Percentiles rank a stretch among this genome's conserved stretches.
phyloP scores from a whole-genome alignment of 179 eudicot genomes.

The Nepenthes alata region DNA sequence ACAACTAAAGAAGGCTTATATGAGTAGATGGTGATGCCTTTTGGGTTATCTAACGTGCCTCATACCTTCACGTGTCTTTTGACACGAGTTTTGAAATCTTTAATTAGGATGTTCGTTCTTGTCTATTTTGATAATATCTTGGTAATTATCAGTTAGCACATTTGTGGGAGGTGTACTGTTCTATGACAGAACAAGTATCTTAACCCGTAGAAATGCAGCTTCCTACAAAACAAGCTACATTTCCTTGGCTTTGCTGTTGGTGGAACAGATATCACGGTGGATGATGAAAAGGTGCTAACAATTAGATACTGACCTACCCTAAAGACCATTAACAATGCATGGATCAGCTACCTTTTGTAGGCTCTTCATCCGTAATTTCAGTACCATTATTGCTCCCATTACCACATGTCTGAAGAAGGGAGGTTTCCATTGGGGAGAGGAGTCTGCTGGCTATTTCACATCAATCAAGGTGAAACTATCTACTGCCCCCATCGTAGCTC shows the following conservation, averaged over 20 bases:
- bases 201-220: no score
- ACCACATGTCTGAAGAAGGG: conserved; percentile 3
- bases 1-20: conserved; percentile 4
- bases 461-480: background rate
- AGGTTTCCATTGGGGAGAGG: background rate
- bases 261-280: no score
- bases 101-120: conserved; percentile 2
- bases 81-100: background rate
- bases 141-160: background rate
- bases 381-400: background rate
- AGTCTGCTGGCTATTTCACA: background rate
- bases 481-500: background rate
- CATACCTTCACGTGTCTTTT: conserved; percentile 6
- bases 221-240: no score
- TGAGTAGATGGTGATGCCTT: conserved; percentile 10
- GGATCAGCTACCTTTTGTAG: conserved; percentile 2
- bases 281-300: no score
- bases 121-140: conserved; percentile 1
- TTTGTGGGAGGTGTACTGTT: no score
- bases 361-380: conserved; percentile 1
- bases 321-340: background rate
- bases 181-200: no score
- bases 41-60: conserved; percentile 2
- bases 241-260: no score
- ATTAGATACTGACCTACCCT: no score